These are phyloP conservation scores for Lotus japonicus DNA, from an alignment of 306 rosid genomes.

Conservation along the genomic window DNA sequence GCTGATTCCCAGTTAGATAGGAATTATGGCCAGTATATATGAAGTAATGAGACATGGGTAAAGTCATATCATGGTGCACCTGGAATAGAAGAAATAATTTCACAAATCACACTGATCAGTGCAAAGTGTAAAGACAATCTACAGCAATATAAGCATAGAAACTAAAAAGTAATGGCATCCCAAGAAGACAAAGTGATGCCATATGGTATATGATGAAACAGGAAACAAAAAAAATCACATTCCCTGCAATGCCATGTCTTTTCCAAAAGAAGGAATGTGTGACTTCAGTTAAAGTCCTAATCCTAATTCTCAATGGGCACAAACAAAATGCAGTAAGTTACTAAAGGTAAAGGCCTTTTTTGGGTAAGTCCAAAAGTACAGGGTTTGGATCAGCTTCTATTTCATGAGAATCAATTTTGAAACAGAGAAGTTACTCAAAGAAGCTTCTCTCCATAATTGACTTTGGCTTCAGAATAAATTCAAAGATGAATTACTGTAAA, in stretches of 20 bases:
- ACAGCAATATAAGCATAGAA: background rate
- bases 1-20: constrained; percentile 92
- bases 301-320: background rate
- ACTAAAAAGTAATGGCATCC: background rate
- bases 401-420: too few relatives aligned
- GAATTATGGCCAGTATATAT: constrained; percentile 95
- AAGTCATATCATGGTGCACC: constrained; percentile 89
- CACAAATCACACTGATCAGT: constrained; percentile 20
- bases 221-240: background rate
- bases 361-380: background rate
- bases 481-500: background rate
- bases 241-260: background rate
- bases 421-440: too few relatives aligned
- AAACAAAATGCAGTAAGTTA: constrained; percentile 1
- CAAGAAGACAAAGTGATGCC: background rate
- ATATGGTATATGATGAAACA: background rate
- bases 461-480: too few relatives aligned
- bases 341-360: background rate
- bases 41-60: constrained; percentile 88
- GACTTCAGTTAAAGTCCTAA: background rate
- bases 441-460: too few relatives aligned
- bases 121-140: background rate
- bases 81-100: constrained; percentile 26
- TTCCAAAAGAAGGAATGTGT: background rate
- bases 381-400: too few relatives aligned